A percentile compares a stretch with the other conserved stretches of the same genome.
Conservation (phyloP, 2,329 filamentous ascomycete genomes). For the Fusarium sp. region DNA sequence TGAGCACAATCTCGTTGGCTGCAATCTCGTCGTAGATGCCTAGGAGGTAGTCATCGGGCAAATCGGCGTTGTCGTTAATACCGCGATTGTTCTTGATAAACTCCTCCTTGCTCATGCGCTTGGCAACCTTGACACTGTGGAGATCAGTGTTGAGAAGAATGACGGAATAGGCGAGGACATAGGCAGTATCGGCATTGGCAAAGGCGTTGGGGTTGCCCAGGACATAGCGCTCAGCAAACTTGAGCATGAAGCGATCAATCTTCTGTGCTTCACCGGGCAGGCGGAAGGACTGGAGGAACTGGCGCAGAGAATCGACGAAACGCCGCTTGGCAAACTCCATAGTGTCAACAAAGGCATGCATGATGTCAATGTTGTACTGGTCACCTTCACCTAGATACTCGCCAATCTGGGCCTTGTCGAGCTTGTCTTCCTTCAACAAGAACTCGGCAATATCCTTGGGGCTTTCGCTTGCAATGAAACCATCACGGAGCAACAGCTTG, state of each 20-base stretch:
- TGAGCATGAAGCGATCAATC: slow-evolving; percentile 99
- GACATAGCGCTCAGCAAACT: slow-evolving; percentile 96
- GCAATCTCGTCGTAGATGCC: slow-evolving; percentile 94
- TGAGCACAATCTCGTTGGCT: slow-evolving; percentile 91
- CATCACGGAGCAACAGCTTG: slow-evolving; percentile 83
- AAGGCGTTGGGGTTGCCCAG: slow-evolving; percentile 96
- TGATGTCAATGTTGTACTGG: slow-evolving; percentile 91
- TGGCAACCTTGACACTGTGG: slow-evolving; percentile 86
- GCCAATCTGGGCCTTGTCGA: slow-evolving; percentile 93
- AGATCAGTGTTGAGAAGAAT: slow-evolving; percentile 97
- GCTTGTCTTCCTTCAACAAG: slow-evolving; percentile 79
- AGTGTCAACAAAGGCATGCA: slow-evolving; percentile 96
- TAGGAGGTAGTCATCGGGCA: slow-evolving; percentile 91
- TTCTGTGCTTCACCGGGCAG: slow-evolving; percentile 97
- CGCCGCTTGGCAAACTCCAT: slow-evolving; percentile 95
- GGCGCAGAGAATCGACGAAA: slow-evolving; percentile 91
- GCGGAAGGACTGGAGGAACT: slow-evolving; percentile 94
- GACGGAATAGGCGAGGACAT: slow-evolving; percentile 94
- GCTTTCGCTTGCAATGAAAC: slow-evolving; percentile 84
- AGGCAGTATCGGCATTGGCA: slow-evolving; percentile 97
- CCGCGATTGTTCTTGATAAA: slow-evolving; percentile 99
- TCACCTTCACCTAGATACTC: slow-evolving; percentile 97
- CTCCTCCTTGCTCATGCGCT: slow-evolving; percentile 93
- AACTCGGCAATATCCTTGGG: slow-evolving; percentile 88
- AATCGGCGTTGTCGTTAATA: slow-evolving; percentile 95